Percentiles rank a stretch among this genome's conserved stretches.
Conservation (phyloP, 2,329 filamentous ascomycete genomes). For the Aspergillus amoenus region DNA sequence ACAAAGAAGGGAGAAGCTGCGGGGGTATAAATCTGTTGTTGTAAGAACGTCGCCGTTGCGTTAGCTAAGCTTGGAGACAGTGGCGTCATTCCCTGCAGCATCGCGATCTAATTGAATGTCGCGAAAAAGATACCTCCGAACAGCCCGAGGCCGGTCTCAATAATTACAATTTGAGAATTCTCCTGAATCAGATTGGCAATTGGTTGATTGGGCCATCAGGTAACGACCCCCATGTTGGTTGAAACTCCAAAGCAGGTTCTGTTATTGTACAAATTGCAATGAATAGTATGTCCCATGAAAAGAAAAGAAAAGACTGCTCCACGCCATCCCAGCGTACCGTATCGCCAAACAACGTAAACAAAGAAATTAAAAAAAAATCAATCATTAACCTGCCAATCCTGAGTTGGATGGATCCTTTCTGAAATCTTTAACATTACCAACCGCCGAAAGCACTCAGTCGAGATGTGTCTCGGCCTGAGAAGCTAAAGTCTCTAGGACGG, state of each 20-base stretch:
- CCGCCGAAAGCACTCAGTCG: constrained; percentile 39
- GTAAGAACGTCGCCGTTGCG: background rate
- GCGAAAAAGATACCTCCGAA: background rate
- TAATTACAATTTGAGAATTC: too few species aligned
- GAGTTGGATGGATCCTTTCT: constrained; percentile 22
- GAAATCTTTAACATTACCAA: constrained; percentile 32
- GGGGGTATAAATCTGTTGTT: background rate
- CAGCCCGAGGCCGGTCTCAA: background rate
- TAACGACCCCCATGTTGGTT: background rate
- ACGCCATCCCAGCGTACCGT: constrained; percentile 25
- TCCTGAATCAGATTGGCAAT: background rate
- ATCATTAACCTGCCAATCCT: constrained; percentile 19
- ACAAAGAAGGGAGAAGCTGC: background rate
- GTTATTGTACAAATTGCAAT: constrained; percentile 29
- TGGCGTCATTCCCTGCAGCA: constrained; percentile 4
- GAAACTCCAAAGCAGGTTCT: constrained; percentile 15
- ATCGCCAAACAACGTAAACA: constrained; percentile 17
- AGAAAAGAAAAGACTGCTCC: constrained; percentile 15
- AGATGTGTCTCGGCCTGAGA: constrained; percentile 38
- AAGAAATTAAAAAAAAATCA: constrained; percentile 17
- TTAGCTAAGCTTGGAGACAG: constrained; percentile 3
- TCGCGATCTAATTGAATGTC: background rate
- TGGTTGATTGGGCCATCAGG: background rate
- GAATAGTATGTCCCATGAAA: constrained; percentile 25
- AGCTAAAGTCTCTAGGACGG: constrained; percentile 39